A percentile compares a stretch with the other conserved stretches of the same genome.
Evolutionary conservation across 2,329 filamentous ascomycete species (phyloP).

Genomic region (Colletotrichum neosansevieriae): DNA sequence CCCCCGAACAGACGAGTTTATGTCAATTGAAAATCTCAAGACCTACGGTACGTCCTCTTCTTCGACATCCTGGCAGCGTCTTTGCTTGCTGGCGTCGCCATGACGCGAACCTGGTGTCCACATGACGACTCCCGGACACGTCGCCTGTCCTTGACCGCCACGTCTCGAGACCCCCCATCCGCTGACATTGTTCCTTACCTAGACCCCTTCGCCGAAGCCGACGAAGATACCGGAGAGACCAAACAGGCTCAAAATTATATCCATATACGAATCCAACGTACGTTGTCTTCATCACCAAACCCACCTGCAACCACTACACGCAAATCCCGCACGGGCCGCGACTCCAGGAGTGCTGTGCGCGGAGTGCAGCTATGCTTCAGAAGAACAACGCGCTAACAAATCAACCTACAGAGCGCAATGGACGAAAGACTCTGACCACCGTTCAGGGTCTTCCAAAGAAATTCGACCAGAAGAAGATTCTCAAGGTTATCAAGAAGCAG

Average conservation of each 20-base stretch:
- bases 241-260: constrained; percentile 98
- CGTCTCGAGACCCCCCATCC: background rate
- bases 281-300: constrained; percentile 52
- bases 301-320: background rate
- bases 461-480: constrained; percentile 99
- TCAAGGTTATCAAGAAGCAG: constrained; percentile 99
- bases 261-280: constrained; percentile 99
- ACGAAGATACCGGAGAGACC: constrained; percentile 97
- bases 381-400: constrained; percentile 53
- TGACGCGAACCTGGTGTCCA: background rate
- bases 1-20: constrained; percentile 85
- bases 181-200: constrained; percentile 46
- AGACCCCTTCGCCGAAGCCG: constrained; percentile 99
- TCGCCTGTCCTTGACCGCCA: constrained; percentile 32
- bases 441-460: constrained; percentile 99
- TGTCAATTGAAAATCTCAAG: constrained; percentile 99
- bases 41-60: constrained; percentile 79
- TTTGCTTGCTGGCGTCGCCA: background rate
- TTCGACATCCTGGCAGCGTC: background rate
- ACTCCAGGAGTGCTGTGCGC: background rate
- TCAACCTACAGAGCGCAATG: constrained; percentile 90
- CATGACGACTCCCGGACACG: constrained; percentile 1
- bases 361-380: background rate
- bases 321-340: constrained; percentile 36
- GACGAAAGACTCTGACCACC: constrained; percentile 99